Evolutionary conservation across 495 filamentous ascomycete genomes (phyloP).

Genomic region (Neurospora sp.): DNA sequence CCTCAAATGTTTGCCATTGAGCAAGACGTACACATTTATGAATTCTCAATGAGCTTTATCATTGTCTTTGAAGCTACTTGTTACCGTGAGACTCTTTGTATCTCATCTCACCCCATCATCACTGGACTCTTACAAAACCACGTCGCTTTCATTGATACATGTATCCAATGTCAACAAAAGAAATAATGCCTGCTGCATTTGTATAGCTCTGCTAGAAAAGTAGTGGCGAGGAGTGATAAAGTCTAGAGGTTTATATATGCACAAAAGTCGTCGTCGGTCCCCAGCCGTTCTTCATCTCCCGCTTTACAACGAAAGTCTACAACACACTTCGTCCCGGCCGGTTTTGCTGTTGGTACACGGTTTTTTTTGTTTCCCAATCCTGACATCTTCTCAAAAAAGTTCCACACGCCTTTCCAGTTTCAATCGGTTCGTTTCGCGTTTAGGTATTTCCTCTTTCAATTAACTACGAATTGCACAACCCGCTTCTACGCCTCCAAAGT

Average conservation of each 20-base stretch:
- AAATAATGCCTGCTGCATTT: neutral
- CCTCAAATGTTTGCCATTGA: neutral
- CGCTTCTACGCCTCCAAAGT: neutral
- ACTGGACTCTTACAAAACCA: neutral
- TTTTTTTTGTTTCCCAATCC: neutral
- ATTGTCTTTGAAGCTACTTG: neutral
- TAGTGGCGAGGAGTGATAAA: constrained; percentile 16
- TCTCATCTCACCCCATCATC: neutral
- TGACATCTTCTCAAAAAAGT: neutral
- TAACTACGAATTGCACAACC: neutral
- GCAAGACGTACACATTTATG: neutral
- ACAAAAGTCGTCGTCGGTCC: constrained; percentile 26
- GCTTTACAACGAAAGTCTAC: neutral
- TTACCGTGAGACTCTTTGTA: neutral
- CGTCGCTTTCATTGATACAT: neutral
- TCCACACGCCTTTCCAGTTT: neutral
- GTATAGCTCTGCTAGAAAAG: neutral
- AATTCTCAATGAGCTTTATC: neutral
- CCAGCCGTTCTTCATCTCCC: neutral
- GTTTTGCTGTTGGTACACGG: neutral
- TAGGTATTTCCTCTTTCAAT: neutral
- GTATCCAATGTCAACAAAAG: neutral
- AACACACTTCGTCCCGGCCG: neutral
- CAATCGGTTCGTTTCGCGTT: constrained; percentile 2
- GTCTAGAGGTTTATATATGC: constrained; percentile 41